These are phyloP conservation scores for Chlorella sp. DNA, from an alignment of 139 green algal genomes.

Conservation along the genomic window DNA sequence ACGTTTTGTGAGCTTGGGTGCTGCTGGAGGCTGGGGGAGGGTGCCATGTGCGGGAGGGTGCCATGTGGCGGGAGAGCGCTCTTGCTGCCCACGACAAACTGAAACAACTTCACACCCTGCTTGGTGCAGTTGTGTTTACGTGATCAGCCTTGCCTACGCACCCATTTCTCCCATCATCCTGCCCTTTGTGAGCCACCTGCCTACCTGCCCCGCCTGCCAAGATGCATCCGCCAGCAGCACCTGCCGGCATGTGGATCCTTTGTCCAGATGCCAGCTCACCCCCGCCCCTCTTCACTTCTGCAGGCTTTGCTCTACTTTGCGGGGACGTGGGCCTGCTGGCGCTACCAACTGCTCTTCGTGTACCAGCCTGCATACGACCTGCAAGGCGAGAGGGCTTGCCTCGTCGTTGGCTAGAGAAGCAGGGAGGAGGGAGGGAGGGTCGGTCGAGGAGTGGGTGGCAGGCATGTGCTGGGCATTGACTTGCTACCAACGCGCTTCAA, in stretches of 20 bases:
- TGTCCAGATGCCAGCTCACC: too few relatives aligned
- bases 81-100: neutral
- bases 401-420: too few relatives aligned
- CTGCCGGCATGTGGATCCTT: too few relatives aligned
- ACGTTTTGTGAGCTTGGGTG: slow-evolving; percentile 10
- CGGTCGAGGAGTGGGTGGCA: neutral
- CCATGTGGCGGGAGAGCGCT: neutral
- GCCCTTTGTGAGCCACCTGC: too few relatives aligned
- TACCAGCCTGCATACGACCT: slow-evolving; percentile 41
- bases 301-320: slow-evolving; percentile 63
- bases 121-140: neutral
- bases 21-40: neutral
- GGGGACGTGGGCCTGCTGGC: slow-evolving; percentile 50
- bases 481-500: too few relatives aligned
- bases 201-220: too few relatives aligned
- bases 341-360: slow-evolving; percentile 66
- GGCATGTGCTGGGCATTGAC: neutral
- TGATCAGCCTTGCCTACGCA: slow-evolving; percentile 2
- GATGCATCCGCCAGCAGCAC: too few relatives aligned
- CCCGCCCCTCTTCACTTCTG: too few relatives aligned
- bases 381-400: too few relatives aligned
- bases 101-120: neutral
- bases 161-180: slow-evolving; percentile 67
- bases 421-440: neutral
- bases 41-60: neutral